Base-by-base conservation (phyloP, 257 asterid species). In the Orobanche coerulescens region DNA sequence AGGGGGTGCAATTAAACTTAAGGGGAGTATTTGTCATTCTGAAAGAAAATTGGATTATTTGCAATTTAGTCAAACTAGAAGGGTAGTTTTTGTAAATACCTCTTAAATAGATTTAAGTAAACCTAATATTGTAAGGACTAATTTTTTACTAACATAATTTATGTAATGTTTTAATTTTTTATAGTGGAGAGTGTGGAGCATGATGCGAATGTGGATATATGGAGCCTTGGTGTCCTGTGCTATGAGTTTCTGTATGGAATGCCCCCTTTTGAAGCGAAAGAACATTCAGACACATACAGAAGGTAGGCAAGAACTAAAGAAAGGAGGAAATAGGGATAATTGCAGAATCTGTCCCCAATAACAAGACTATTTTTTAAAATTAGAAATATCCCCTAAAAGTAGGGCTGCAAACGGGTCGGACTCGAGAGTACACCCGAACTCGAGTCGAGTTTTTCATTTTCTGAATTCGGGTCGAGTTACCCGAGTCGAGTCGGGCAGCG, bases 151-250 rank as follows among this genome's bases (percentile, higher is more conserved):
- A 31, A 46, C 15, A 33, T 5, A 5, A 58, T 33, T 10, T 30
- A 12, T 39, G 15, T 53, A 14, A 10, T 36, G 13, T 42, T 30
- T 50, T 4, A 14, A 14, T 25, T 20, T n/a, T 24, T 19, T 30
- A 50, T 65, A 93, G 98, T 93, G 82, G 97, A 86, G 79, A 93
- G 96, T 52, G 91, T 71, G 66, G 98, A 89, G 78, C 98, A 93
- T 68, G 98, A 93, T 12, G 85, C 97, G 13, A 86, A 61, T 76
- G 98, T 93, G 60, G 98, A 93, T 65, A 89, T 93, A 64, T 93
- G 97, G 98, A 88, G 97, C 73, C 95, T 93, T 12, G 98, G 98
- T 46, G 80, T 93, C 62, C 81, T 93, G 9, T 89, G 98, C 84
- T 93, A 86, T 56, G 98, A 93, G 63, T 93, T 93, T 76, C 81